These are phyloP conservation scores for Hericium rajendrae DNA, from an alignment of 768 basidiomycete genomes.

Conservation along the genomic window DNA sequence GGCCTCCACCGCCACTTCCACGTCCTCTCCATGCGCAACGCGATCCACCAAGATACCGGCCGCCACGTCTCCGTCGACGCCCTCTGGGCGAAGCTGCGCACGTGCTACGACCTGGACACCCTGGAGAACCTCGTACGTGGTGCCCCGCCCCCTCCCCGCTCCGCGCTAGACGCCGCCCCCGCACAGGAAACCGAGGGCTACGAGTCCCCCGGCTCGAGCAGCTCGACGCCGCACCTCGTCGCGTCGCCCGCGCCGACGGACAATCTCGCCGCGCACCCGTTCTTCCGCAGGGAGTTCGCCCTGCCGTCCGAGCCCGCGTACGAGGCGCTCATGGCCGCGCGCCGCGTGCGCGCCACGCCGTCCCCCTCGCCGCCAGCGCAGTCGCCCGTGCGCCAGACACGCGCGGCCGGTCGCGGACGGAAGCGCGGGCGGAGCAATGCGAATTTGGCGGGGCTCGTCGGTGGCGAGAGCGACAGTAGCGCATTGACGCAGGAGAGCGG, in stretches of 20 bases:
- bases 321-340: slow-evolving; percentile 48
- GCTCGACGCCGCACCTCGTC: slow-evolving; percentile 35
- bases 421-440: slow-evolving; percentile 34
- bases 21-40: slow-evolving; percentile 61
- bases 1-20: slow-evolving; percentile 82
- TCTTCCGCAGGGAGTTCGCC: slow-evolving; percentile 61
- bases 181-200: slow-evolving; percentile 14
- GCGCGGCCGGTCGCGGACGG: slow-evolving; percentile 27
- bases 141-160: not conserved
- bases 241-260: slow-evolving; percentile 62
- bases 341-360: slow-evolving; percentile 55
- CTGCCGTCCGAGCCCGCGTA: slow-evolving; percentile 51
- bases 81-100: slow-evolving; percentile 67
- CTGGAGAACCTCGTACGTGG: slow-evolving; percentile 58
- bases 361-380: slow-evolving; percentile 51
- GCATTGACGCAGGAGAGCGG: slow-evolving; percentile 77
- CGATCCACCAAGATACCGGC: slow-evolving; percentile 65
- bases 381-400: slow-evolving; percentile 34
- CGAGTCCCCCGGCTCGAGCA: slow-evolving; percentile 32
- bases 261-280: slow-evolving; percentile 60
- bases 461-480: slow-evolving; percentile 78
- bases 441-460: slow-evolving; percentile 62
- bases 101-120: slow-evolving; percentile 66
- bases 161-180: not conserved
- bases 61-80: slow-evolving; percentile 46